Evolutionary conservation across 225 moss, liverwort and hornwort species (phyloP), one percentile per base, ranked within the genome.

Genomic region (Climacium dendroides): DNA sequence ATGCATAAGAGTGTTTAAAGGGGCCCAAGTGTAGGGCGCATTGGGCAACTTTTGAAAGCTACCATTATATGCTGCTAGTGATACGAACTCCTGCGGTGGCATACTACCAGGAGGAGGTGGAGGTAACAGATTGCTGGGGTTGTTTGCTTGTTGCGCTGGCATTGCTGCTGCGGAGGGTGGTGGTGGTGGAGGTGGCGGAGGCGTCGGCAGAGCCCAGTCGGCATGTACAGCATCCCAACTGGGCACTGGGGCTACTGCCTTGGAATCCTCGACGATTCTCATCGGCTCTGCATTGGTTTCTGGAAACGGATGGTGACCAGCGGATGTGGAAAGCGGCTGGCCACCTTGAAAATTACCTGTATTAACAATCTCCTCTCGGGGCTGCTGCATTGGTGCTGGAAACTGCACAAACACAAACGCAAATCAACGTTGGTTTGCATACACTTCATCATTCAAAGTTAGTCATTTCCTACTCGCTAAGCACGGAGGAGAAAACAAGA

Each of bases 1-100:
- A 67, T 93, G 94, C 93, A 90, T 91, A 90, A 90, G 94, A 90
- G 92, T 85, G 94, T 91, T 95, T 66, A 91, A 80, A 71, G 94
- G 90, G 74, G 95, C 92, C 95, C 93, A 91, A 78, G 93, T 85
- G 87, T 93, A 90, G 89, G 90, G 89, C 89, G 89, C 84, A 80
- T 67, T 88, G 13, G 89, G 91, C 88, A 91, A 96, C 82, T 90
- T 91, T 87, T 91, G 92, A 87, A 91, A 92, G 92, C 89, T 94
- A 86, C 89, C 91, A 62, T 89, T 93, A 84, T 92, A 89, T 83
- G 93, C 83, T 53, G 80, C 82, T 72, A 87, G n/a, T 60, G 91
- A 83, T 19, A 83, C 72, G 83, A 88, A 92, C 87, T 90, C 92
- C 57, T 82, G 87, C 86, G 80, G 52, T 30, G 79, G 87, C 78